These are phyloP conservation scores for Calonectria henricotiae DNA, from an alignment of 2,329 filamentous ascomycete genomes.

Conservation along the genomic window DNA sequence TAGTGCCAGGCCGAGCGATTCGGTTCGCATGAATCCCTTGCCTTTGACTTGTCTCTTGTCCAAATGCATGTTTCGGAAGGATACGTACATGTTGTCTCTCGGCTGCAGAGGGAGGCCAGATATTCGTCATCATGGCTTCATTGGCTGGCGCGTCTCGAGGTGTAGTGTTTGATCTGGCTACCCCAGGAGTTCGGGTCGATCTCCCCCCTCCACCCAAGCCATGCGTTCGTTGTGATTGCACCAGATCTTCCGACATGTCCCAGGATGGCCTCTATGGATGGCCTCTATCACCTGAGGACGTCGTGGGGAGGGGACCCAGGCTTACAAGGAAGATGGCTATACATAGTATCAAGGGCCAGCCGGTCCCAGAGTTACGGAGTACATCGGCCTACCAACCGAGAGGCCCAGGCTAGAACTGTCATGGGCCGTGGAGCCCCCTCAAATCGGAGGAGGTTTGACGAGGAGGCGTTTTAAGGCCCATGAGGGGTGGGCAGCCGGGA, in stretches of 20 bases:
- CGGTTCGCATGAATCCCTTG: slow-evolving; percentile 21
- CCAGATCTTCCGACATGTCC: slow-evolving; percentile 29
- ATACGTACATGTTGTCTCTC: slow-evolving; percentile 19
- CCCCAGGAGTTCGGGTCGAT: slow-evolving; percentile 41
- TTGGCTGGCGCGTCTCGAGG: slow-evolving; percentile 31
- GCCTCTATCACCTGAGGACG: slow-evolving; percentile 31
- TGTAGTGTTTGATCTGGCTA: slow-evolving; percentile 30
- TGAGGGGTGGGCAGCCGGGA: slow-evolving; percentile 14
- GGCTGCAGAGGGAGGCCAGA: background rate
- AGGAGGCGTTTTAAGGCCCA: slow-evolving; percentile 19
- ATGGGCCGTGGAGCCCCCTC: slow-evolving; percentile 28
- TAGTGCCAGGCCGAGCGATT: slow-evolving; percentile 25
- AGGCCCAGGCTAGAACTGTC: slow-evolving; percentile 8
- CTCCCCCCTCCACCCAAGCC: slow-evolving; percentile 27
- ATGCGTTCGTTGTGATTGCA: slow-evolving; percentile 37
- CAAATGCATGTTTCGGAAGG: slow-evolving; percentile 23
- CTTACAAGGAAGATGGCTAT: slow-evolving; percentile 31
- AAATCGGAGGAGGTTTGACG: background rate
- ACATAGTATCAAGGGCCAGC: slow-evolving; percentile 16
- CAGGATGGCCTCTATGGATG: slow-evolving; percentile 24
- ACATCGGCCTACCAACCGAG: slow-evolving; percentile 13
- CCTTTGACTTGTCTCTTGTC: slow-evolving; percentile 28
- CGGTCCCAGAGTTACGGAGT: slow-evolving; percentile 20
- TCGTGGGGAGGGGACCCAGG: slow-evolving; percentile 16
- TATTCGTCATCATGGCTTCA: slow-evolving; percentile 17